phyloP scores from a whole-genome alignment of 352 stramenopile genomes.

The Aphanomyces invadans region DNA sequence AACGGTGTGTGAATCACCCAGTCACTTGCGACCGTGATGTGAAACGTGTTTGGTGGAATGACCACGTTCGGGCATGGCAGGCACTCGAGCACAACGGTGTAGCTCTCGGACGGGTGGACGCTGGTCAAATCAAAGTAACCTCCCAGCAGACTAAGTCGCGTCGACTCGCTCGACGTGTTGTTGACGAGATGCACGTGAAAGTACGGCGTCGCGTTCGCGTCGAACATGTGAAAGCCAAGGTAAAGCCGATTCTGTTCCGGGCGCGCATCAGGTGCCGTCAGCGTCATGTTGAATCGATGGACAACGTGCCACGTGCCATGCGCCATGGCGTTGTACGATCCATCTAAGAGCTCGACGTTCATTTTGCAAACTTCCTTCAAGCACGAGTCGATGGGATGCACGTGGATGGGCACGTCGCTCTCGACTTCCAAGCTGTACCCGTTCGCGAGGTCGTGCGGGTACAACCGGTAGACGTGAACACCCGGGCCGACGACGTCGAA shows the following conservation, averaged over 20 bases:
- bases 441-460: slow-evolving; percentile 2
- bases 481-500: slow-evolving; percentile 12
- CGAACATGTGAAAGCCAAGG: slow-evolving; percentile 52
- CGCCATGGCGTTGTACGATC: slow-evolving; percentile 4
- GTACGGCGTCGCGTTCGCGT: slow-evolving; percentile 37
- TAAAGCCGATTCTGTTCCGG: slow-evolving; percentile 25
- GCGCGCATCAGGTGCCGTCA: neutral
- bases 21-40: slow-evolving; percentile 46
- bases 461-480: slow-evolving; percentile 13
- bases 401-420: slow-evolving; percentile 3
- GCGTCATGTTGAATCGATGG: neutral
- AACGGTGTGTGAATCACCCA: slow-evolving; percentile 27
- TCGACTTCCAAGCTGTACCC: slow-evolving; percentile 23
- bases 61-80: slow-evolving; percentile 25
- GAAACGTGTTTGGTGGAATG: slow-evolving; percentile 46
- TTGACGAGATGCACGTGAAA: slow-evolving; percentile 48
- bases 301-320: slow-evolving; percentile 3
- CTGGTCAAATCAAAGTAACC: slow-evolving; percentile 15
- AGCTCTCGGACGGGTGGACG: slow-evolving; percentile 14
- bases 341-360: slow-evolving; percentile 2
- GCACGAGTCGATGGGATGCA: neutral
- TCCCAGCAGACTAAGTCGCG: slow-evolving; percentile 12
- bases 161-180: slow-evolving; percentile 34
- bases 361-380: slow-evolving; percentile 2
- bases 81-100: slow-evolving; percentile 59